Base-by-base conservation (phyloP, 345 rosid genomes). In the Camelina sativa region DNA sequence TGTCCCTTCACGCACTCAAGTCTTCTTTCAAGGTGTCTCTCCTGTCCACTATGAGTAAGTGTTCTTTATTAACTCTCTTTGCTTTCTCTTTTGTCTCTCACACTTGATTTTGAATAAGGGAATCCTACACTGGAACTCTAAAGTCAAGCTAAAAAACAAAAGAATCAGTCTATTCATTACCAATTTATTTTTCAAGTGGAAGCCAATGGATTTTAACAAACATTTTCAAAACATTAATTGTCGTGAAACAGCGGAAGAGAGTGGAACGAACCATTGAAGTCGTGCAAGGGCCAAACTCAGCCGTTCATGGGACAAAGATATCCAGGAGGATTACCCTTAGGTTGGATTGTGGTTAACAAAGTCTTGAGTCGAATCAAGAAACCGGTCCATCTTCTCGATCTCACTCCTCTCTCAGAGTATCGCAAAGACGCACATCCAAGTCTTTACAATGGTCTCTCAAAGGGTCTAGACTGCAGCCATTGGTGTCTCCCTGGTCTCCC, bases 401-500 rank as follows among this genome's bases (percentile, higher is more conserved):
- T 95, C 19, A 92, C 99, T 0, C 13, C 41, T 3, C 91, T 89
- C 6, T 89, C 95, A 2, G 84, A 87, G 63, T 85, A 79, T 37
- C 68, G 93, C 28, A 90, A 83, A 73, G 97, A 91, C 13, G 99
- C 88, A 0, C 99, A 95, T 62, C 99, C 99, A 1, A 79, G 89
- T 0, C 71, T 66, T 0, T 90, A 86, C 64, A 69, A 90, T 20
- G 86, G 85, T 11, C 50, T 52, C 19, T 79, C 67, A 15, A 56
- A 62, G 7, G 81, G 79, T 11, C 69, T 62, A 1, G 98, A 93
- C 16, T 93, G 98, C 55, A 86, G 89, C 89, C 98, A 94, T 71
- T 91, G 97, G 99, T 95, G 99, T 75, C 83, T 95, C 37, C 97
- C 97, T 41, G 99, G 99, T 7, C 76, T 95, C 81, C 99, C 99